These are phyloP conservation scores for Papiliotrema terrestris DNA, from an alignment of 1,284 basidiomycete genomes.

Conservation along the genomic window DNA sequence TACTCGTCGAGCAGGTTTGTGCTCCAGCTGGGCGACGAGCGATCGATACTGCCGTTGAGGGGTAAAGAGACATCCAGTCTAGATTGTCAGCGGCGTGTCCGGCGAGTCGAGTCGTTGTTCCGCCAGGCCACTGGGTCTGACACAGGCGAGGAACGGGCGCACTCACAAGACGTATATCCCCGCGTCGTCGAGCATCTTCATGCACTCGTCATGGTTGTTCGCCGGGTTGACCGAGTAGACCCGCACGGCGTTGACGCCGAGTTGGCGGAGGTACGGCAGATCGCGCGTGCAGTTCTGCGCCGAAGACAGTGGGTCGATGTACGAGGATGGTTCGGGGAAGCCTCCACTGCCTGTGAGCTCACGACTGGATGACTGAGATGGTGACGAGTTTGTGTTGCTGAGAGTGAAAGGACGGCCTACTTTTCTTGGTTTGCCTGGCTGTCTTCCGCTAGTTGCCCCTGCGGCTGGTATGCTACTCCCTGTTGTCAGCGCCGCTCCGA, in stretches of 20 bases:
- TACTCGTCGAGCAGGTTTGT: slow-evolving; percentile 79
- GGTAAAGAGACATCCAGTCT: slow-evolving; percentile 76
- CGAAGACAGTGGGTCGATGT: slow-evolving; percentile 67
- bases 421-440: slow-evolving; percentile 55
- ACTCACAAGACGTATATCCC: slow-evolving; percentile 84
- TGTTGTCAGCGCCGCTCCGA: slow-evolving; percentile 18
- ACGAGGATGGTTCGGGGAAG: slow-evolving; percentile 65
- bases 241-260: slow-evolving; percentile 61
- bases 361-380: not conserved
- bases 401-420: slow-evolving; percentile 23
- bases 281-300: slow-evolving; percentile 70
- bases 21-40: slow-evolving; percentile 70
- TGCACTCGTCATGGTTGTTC: slow-evolving; percentile 80
- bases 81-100: not conserved
- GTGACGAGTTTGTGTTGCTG: not conserved
- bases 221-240: slow-evolving; percentile 80
- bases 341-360: slow-evolving; percentile 36
- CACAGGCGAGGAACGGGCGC: not conserved
- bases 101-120: too few relatives aligned
- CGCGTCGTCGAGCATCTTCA: slow-evolving; percentile 69
- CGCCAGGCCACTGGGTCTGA: not conserved
- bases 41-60: slow-evolving; percentile 80
- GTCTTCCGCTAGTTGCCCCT: slow-evolving; percentile 57
- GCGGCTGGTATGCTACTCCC: slow-evolving; percentile 84
- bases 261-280: slow-evolving; percentile 64